Evolutionary conservation across 257 asterid species (phyloP), one percentile per base, ranked within the genome.

Genomic region (Penstemon newberryi): DNA sequence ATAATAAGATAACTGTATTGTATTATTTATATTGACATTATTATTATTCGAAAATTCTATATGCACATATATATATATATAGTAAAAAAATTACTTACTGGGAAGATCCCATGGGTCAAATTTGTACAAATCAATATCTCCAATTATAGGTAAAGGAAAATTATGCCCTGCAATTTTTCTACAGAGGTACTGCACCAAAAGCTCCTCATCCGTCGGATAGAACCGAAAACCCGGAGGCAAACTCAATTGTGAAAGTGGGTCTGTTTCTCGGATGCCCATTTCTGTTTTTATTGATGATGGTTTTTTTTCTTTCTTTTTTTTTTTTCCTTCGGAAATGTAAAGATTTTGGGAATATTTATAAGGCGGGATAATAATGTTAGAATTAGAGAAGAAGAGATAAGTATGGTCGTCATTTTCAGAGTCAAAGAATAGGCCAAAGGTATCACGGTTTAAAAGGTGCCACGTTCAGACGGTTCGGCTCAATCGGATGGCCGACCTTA

Each of bases 201-300:
- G 91, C 87, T 91, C 96, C 41, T 88, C 96, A 47, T 91, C 97
- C 0, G 96, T 91, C 58, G 97, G 97, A 63, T 82, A 91, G 64
- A 91, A 91, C 39, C 97, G 82, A 59, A 88, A 91, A 11, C 97
- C 97, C 9, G 97, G 97, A 36, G 97, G 97, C 61, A 91, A 62
- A 42, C 89, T 86, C 49, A 91, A 83, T 36, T 91, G 92, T 12
- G 89, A 74, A 46, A 87, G 89, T 57, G 96, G 92, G 82, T 91
- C 97, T 4, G 67, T 53, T 64, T 83, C 95, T 73, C 67, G 77
- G 12, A 82, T 52, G 3, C 91, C 97, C 97, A 88, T 91, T 40
- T 79, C 72, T 8, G 12, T 25, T 9, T 4, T n/a, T 57, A 12
- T n/a, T 4, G 66, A 58, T 58, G 33, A 47, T 65, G 33, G 33